These are phyloP conservation scores for Cladosporium velox DNA, from an alignment of 2,329 filamentous ascomycete species.

Conservation along the genomic window DNA sequence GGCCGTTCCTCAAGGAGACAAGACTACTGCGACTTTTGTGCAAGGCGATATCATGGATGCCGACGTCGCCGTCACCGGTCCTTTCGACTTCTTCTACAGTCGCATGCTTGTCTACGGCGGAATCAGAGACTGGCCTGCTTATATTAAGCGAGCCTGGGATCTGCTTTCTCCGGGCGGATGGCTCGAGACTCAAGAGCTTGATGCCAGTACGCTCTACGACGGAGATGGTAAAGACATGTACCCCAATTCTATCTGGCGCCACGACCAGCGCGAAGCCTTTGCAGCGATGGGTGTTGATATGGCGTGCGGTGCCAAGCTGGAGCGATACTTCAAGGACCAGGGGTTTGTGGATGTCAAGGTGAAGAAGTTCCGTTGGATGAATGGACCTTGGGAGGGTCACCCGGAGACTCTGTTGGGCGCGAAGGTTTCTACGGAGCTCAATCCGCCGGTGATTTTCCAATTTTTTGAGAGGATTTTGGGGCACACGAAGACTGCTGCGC, in stretches of 20 bases:
- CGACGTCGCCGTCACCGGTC: background rate
- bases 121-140: background rate
- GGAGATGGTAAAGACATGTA: background rate
- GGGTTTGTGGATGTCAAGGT: background rate
- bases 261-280: background rate
- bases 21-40: background rate
- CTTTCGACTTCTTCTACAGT: background rate
- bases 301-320: background rate
- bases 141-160: background rate
- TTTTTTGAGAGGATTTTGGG: background rate
- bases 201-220: background rate
- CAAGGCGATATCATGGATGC: background rate
- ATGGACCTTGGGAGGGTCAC: constrained; percentile 4
- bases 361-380: constrained; percentile 8
- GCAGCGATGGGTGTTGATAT: background rate
- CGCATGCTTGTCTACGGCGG: constrained; percentile 1
- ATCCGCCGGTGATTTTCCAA: background rate
- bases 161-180: background rate
- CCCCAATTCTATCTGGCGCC: background rate
- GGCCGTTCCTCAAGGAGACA: background rate
- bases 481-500: background rate
- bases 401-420: background rate
- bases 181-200: background rate
- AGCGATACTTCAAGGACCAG: background rate
- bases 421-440: background rate